Percentiles rank a stretch among this genome's conserved stretches.
These are phyloP conservation scores for Penicillium crystallinum DNA, from an alignment of 495 filamentous ascomycete genomes.

Conservation along the genomic window DNA sequence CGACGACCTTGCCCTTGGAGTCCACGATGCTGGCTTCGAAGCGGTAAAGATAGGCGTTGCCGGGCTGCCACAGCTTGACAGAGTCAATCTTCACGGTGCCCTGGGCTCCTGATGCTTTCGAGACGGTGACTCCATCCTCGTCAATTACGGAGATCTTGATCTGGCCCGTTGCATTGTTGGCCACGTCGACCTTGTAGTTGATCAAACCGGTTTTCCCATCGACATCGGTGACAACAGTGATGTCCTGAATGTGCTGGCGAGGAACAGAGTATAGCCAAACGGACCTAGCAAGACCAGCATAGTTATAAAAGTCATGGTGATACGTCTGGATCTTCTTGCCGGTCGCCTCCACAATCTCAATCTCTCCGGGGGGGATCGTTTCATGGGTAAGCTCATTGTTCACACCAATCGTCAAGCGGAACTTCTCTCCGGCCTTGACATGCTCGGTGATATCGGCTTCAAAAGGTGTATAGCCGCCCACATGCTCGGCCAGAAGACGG, in stretches of 20 bases:
- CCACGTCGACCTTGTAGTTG: not conserved
- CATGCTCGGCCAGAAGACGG: constrained; percentile 1
- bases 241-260: not conserved
- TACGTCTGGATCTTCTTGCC: constrained; percentile 1
- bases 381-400: constrained; percentile 4
- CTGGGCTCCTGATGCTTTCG: not conserved
- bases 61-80: constrained; percentile 4
- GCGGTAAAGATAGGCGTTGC: constrained; percentile 3
- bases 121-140: not conserved
- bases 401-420: constrained; percentile 4
- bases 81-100: not conserved
- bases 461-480: constrained; percentile 4
- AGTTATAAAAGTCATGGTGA: constrained; percentile 5
- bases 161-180: not conserved
- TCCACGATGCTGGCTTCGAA: not conserved
- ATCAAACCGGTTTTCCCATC: not conserved
- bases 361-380: constrained; percentile 1
- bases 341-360: not conserved
- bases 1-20: not conserved
- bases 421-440: not conserved
- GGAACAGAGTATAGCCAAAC: constrained; percentile 3
- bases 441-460: not conserved
- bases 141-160: not conserved
- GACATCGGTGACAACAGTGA: constrained; percentile 1
- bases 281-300: constrained; percentile 3